Evolutionary conservation across 805 yeast species (phyloP).

Genomic region (Candida morakotiae): DNA sequence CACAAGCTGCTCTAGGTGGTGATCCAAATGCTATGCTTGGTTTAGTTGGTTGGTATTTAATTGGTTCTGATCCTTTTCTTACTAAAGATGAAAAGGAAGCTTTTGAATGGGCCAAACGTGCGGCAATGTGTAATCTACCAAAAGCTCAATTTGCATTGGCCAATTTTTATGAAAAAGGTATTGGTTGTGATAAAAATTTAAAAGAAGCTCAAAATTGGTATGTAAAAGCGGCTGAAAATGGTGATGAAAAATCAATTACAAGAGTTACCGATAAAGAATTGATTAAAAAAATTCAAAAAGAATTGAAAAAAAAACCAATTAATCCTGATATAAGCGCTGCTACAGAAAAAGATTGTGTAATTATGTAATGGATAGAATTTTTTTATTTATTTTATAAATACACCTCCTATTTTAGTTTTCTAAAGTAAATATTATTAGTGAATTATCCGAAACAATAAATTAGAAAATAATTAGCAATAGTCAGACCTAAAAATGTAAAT

Average conservation of each 20-base stretch:
- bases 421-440: too few species aligned
- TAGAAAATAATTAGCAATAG: too few species aligned
- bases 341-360: constrained; percentile 42
- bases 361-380: constrained; percentile 22
- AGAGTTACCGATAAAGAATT: constrained; percentile 30
- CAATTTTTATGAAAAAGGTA: constrained; percentile 79
- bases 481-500: too few species aligned
- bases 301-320: constrained; percentile 20
- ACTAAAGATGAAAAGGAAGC: constrained; percentile 80
- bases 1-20: constrained; percentile 84
- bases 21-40: constrained; percentile 90
- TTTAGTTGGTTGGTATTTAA: constrained; percentile 93
- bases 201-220: constrained; percentile 71
- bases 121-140: constrained; percentile 69
- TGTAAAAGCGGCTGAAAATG: constrained; percentile 61
- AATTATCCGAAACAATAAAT: too few species aligned
- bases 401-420: too few species aligned
- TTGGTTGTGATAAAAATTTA: constrained; percentile 67
- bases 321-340: constrained; percentile 11
- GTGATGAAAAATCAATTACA: constrained; percentile 35
- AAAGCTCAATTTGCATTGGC: constrained; percentile 87
- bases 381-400: too few species aligned
- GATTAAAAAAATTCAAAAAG: constrained; percentile 27
- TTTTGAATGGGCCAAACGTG: constrained; percentile 88
- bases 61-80: constrained; percentile 83